These are phyloP conservation scores for Mrakia blollopis DNA, from an alignment of 768 basidiomycete genomes.

Conservation along the genomic window DNA sequence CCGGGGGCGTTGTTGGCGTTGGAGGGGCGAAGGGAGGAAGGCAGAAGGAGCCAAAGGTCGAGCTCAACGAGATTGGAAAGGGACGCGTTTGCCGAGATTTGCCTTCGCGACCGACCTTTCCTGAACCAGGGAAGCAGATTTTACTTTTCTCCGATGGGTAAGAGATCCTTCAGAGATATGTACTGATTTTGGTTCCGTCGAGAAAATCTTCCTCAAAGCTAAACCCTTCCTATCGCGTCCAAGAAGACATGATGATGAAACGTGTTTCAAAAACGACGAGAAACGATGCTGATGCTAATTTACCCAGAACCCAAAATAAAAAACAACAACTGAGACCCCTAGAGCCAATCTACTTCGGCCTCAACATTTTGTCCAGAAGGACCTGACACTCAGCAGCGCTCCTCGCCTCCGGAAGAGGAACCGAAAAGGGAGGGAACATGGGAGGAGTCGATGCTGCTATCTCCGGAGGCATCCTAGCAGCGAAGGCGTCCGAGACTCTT, in stretches of 20 bases:
- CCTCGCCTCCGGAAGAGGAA: background rate
- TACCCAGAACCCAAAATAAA: background rate
- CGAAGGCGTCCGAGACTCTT: background rate
- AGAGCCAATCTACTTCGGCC: background rate
- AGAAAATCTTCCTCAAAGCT: too few species aligned
- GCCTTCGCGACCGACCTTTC: too few species aligned
- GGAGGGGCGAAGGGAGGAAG: background rate
- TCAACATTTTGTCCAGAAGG: background rate
- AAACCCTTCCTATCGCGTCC: too few species aligned
- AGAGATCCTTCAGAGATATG: too few species aligned
- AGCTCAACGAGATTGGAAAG: background rate
- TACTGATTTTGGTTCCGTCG: too few species aligned
- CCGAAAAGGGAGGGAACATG: background rate
- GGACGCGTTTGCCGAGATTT: too few species aligned
- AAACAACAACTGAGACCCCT: background rate
- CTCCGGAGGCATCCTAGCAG: background rate
- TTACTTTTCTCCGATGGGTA: too few species aligned
- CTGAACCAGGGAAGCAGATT: too few species aligned
- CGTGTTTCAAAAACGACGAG: too few species aligned
- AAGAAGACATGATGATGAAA: too few species aligned
- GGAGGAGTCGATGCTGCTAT: background rate
- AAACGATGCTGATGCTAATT: too few species aligned
- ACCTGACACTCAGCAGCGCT: background rate
- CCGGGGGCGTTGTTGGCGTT: background rate
- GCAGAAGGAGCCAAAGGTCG: background rate